A percentile compares a stretch with the other conserved stretches of the same genome.
Evolutionary conservation across 805 yeast genomes (phyloP).

Genomic region (Wickerhamiella shivajii): DNA sequence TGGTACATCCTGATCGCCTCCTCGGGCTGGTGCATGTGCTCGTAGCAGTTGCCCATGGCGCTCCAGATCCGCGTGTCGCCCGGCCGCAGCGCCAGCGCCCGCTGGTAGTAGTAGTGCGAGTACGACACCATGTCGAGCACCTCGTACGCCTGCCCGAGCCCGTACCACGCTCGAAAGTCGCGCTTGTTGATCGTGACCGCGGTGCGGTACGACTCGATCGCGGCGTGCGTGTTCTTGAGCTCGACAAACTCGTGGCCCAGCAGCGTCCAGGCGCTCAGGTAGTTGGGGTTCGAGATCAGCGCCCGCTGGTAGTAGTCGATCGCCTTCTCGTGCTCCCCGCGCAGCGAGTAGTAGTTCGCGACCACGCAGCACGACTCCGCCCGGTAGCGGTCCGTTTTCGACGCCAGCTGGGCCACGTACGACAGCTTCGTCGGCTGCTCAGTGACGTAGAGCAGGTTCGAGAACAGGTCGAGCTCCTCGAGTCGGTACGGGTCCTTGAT

Average conservation of each 20-base stretch:
- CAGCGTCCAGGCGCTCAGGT: slow-evolving; percentile 88
- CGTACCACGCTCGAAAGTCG: slow-evolving; percentile 97
- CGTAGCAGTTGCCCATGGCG: slow-evolving; percentile 82
- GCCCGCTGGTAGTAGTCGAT: slow-evolving; percentile 88
- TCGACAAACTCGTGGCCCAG: slow-evolving; percentile 99
- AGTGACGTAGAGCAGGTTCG: slow-evolving; percentile 91
- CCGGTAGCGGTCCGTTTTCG: slow-evolving; percentile 68
- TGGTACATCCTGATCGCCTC: slow-evolving; percentile 74
- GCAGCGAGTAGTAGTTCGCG: slow-evolving; percentile 84
- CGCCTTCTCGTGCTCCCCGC: slow-evolving; percentile 89
- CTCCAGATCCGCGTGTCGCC: slow-evolving; percentile 92
- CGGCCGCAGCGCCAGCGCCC: slow-evolving; percentile 79
- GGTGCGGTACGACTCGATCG: slow-evolving; percentile 84
- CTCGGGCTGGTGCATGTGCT: slow-evolving; percentile 49
- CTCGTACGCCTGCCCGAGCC: slow-evolving; percentile 95
- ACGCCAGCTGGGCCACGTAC: slow-evolving; percentile 71
- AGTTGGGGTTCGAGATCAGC: slow-evolving; percentile 58
- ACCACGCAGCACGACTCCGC: slow-evolving; percentile 91
- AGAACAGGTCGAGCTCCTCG: slow-evolving; percentile 84
- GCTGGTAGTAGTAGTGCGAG: slow-evolving; percentile 81
- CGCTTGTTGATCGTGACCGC: slow-evolving; percentile 82
- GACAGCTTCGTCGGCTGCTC: slow-evolving; percentile 76
- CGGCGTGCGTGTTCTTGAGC: slow-evolving; percentile 90
- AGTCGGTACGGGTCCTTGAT: slow-evolving; percentile 66
- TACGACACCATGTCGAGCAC: slow-evolving; percentile 89